A percentile compares a stretch with the other conserved stretches of the same genome.
Conservation (phyloP, 768 basidiomycete genomes). For the Lactarius psammicola region DNA sequence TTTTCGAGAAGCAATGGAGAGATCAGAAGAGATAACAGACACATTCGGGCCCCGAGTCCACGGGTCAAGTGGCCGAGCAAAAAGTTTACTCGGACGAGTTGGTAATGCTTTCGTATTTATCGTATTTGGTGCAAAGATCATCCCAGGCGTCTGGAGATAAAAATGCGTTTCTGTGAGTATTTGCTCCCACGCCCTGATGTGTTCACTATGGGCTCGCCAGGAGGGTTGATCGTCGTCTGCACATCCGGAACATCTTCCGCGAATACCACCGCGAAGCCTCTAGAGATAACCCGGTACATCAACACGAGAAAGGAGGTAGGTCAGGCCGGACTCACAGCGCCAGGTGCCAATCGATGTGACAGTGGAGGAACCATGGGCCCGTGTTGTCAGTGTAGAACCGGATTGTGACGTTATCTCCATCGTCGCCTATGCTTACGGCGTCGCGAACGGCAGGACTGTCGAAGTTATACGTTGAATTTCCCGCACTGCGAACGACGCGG, state of each 20-base stretch:
- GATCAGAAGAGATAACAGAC: background rate
- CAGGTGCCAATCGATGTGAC: constrained; percentile 35
- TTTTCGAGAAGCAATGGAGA: background rate
- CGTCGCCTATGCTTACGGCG: constrained; percentile 35
- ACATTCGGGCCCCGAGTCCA: background rate
- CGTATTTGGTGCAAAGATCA: constrained; percentile 8
- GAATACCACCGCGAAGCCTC: constrained; percentile 17
- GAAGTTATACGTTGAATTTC: constrained; percentile 22
- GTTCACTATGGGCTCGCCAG: constrained; percentile 7
- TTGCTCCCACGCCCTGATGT: background rate
- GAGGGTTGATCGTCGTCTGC: background rate
- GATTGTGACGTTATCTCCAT: constrained; percentile 27
- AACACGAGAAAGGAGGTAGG: background rate
- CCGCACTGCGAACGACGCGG: constrained; percentile 23
- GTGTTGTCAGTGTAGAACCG: constrained; percentile 35
- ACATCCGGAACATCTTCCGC: constrained; percentile 18
- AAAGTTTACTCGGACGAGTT: background rate
- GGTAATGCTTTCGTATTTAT: background rate
- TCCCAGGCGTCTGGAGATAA: constrained; percentile 6
- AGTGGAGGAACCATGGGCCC: constrained; percentile 34
- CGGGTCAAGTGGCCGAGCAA: background rate
- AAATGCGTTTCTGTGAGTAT: background rate
- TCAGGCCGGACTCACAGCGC: background rate
- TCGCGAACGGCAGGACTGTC: constrained; percentile 47
- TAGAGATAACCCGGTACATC: background rate